phyloP scores from a whole-genome alignment of 176 grass and related monocot species.

The Raddia distichophylla region DNA sequence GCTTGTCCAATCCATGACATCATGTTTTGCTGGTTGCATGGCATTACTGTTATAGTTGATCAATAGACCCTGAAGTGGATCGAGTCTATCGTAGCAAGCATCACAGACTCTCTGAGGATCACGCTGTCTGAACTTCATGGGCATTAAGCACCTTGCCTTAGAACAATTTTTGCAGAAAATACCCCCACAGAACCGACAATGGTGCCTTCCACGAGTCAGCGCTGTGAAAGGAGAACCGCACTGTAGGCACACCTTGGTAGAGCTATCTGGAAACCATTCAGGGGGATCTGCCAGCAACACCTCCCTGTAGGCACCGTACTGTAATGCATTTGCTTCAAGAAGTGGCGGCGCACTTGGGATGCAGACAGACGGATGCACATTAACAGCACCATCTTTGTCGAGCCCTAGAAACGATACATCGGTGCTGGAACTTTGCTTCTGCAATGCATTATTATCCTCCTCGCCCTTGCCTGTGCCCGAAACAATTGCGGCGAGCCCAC shows the following conservation, averaged over 20 bases:
- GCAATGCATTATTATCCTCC: conserved; percentile 3
- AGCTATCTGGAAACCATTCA: conserved; percentile 90
- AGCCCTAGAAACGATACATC: conserved; percentile 75
- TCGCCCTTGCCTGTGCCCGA: conserved; percentile 40
- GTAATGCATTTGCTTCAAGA: conserved; percentile 57
- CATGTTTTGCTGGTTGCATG: conserved; percentile 81
- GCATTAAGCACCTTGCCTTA: conserved; percentile 80
- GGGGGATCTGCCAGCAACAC: conserved; percentile 73
- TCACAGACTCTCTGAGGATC: conserved; percentile 91
- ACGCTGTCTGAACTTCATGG: conserved; percentile 73
- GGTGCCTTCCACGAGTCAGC: conserved; percentile 78
- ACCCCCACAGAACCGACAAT: conserved; percentile 93
- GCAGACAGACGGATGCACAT: conserved; percentile 76
- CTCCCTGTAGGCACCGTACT: conserved; percentile 54
- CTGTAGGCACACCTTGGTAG: conserved; percentile 62
- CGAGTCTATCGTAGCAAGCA: conserved; percentile 79
- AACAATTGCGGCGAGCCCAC: conserved; percentile 67
- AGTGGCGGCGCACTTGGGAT: conserved; percentile 78
- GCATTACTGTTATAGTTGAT: conserved; percentile 87
- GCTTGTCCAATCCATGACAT: conserved; percentile 97
- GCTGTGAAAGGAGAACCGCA: conserved; percentile 73
- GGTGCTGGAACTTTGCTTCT: conserved; percentile 46
- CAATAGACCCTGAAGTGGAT: conserved; percentile 84
- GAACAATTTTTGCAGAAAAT: conserved; percentile 88
- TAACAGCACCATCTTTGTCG: conserved; percentile 60